These are phyloP conservation scores for Xylariaceae sp. DNA, from an alignment of 2,329 filamentous ascomycete genomes.

Conservation along the genomic window DNA sequence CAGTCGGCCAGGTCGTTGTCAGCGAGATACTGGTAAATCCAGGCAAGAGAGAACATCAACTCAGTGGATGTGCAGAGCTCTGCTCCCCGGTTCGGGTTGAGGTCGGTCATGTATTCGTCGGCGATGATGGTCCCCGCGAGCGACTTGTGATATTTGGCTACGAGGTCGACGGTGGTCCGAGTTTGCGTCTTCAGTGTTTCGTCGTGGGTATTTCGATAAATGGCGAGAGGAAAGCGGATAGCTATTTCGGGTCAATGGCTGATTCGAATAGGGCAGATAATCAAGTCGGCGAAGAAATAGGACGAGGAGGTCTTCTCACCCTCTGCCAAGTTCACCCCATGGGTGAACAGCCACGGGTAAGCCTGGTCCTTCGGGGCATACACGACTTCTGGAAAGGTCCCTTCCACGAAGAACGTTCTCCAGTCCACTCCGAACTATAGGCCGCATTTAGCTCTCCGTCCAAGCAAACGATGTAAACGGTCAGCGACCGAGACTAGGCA, in stretches of 20 bases:
- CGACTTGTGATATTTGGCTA: constrained; percentile 35
- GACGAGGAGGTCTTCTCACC: constrained; percentile 28
- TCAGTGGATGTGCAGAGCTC: constrained; percentile 30
- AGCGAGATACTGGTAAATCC: constrained; percentile 25
- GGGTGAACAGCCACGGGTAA: constrained; percentile 32
- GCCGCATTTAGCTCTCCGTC: too few species aligned
- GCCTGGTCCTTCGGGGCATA: constrained; percentile 24
- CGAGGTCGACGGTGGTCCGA: constrained; percentile 33
- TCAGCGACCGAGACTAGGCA: background rate
- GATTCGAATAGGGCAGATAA: too few species aligned
- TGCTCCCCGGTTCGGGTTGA: constrained; percentile 33
- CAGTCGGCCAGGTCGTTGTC: constrained; percentile 39
- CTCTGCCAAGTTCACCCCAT: constrained; percentile 41
- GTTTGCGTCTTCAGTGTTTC: constrained; percentile 33
- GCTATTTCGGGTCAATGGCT: constrained; percentile 21
- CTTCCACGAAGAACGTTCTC: constrained; percentile 31
- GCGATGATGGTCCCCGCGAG: constrained; percentile 38
- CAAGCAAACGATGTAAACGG: background rate
- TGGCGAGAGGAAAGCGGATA: constrained; percentile 35
- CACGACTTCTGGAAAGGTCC: constrained; percentile 27
- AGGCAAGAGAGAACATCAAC: constrained; percentile 28
- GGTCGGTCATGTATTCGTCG: constrained; percentile 36
- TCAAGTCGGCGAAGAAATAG: too few species aligned
- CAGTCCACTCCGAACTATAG: constrained; percentile 29
- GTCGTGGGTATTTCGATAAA: constrained; percentile 37